Evolutionary conservation across 768 basidiomycete genomes (phyloP), one percentile per base, ranked within the genome.

Genomic region (Termitomyces sp.): DNA sequence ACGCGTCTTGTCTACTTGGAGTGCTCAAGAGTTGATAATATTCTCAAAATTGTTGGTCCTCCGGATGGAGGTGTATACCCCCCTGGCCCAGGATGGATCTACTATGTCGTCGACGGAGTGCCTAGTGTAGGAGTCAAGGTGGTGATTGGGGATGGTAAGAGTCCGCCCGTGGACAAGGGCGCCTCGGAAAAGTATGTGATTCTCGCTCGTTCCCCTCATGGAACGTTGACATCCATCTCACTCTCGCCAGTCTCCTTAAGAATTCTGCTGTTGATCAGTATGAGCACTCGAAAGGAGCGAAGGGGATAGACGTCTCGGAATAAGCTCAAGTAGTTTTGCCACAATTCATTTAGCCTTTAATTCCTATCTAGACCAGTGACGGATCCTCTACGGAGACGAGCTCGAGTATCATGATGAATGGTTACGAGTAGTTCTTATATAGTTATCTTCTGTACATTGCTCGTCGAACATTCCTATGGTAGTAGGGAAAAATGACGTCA

Each of bases 1-100:
- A 82, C 83, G 22, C 86, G 91, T n/a, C 70, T 88, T 33, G 89
- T 93, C 22, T 87, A 87, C 64, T 76, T 96, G 53, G 67, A 70
- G 18, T 55, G 55, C 36, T 62, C 79, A 24, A 67, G 76, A 0
- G 73, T 76, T 51, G 76, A 80, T 27, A 67, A 76, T 55, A 76
- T 75, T 4, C 69, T 96, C 45, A 79, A 74, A 45, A 71, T 91
- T n/a, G 74, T 72, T 3, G 85, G 84, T 1, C 91, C 91, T 3
- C 87, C 88, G 2, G 75, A 83, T 64, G 77, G 78, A 1, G 74
- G 74, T 52, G 68, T 92, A 16, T 92, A 92, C 60, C 89, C 92
- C 9, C 91, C 91, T 47, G 91, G 91, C 5, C 90, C 92, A 2
- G 91, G 82, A 13, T 93, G 86, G 83, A 61, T 93, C 13, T 87